Percentiles rank a stretch among this genome's conserved stretches.
Evolutionary conservation across 192 early-diverging fungal genomes (phyloP).

Genomic region (Rhizoclosmatium globosum): DNA sequence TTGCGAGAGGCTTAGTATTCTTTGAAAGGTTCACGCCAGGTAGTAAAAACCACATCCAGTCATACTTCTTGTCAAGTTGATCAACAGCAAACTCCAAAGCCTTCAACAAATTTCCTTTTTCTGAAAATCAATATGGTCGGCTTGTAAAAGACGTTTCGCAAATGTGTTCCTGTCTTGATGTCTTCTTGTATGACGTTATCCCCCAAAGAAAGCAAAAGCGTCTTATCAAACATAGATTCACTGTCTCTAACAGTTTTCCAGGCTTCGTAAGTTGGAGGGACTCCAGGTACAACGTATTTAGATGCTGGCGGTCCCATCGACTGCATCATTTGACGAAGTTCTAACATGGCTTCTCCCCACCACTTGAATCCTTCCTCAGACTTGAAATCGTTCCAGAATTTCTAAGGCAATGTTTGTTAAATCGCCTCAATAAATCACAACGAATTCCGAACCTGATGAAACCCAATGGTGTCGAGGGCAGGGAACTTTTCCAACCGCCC

Average conservation of each 20-base stretch:
- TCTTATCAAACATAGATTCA: neutral
- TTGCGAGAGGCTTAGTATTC: neutral
- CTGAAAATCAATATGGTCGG: neutral
- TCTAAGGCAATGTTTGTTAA: neutral
- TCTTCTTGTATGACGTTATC: neutral
- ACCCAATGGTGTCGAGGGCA: neutral
- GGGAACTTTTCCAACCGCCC: neutral
- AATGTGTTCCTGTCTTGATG: neutral
- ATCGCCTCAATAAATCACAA: too few species aligned
- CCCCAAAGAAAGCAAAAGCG: neutral
- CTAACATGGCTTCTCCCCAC: neutral
- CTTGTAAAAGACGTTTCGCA: neutral
- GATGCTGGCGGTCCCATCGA: neutral
- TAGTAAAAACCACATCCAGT: neutral
- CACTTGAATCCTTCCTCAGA: neutral
- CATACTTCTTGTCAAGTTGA: neutral
- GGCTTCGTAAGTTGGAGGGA: neutral
- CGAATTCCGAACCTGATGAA: neutral
- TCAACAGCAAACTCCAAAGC: neutral
- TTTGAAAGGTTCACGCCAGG: neutral
- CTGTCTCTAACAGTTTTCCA: neutral
- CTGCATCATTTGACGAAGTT: neutral
- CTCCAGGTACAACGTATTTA: neutral
- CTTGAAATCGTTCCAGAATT: constrained; percentile 1
- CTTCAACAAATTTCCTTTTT: neutral